These are phyloP conservation scores for Millerozyma acaciae DNA, from an alignment of 805 yeast genomes.

Conservation along the genomic window DNA sequence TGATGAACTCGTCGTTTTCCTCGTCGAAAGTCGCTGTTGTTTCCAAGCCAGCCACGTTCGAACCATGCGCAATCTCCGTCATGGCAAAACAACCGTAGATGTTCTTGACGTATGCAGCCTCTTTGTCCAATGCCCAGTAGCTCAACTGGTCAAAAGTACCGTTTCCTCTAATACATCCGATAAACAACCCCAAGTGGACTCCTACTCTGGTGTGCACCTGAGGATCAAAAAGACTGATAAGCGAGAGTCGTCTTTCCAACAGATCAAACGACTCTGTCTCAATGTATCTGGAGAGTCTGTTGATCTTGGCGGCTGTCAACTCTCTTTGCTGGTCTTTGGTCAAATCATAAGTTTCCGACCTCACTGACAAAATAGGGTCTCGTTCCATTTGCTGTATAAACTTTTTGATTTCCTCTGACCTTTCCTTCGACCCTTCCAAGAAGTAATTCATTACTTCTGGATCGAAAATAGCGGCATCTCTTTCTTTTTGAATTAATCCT, in stretches of 20 bases:
- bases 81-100: slow-evolving; percentile 79
- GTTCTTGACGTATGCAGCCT: slow-evolving; percentile 26
- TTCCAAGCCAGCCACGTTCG: slow-evolving; percentile 85
- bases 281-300: slow-evolving; percentile 29
- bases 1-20: slow-evolving; percentile 58
- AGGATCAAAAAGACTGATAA: slow-evolving; percentile 29
- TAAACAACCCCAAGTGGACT: slow-evolving; percentile 31
- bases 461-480: slow-evolving; percentile 16
- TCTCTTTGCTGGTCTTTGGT: slow-evolving; percentile 25
- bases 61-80: slow-evolving; percentile 90
- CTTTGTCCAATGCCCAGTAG: slow-evolving; percentile 31
- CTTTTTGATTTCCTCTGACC: slow-evolving; percentile 20
- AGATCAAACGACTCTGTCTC: slow-evolving; percentile 25
- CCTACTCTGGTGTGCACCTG: slow-evolving; percentile 29
- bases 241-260: slow-evolving; percentile 26
- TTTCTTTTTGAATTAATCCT: slow-evolving; percentile 16
- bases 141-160: slow-evolving; percentile 31
- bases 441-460: slow-evolving; percentile 21
- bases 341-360: slow-evolving; percentile 24
- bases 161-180: slow-evolving; percentile 31
- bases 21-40: slow-evolving; percentile 78
- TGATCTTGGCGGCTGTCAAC: slow-evolving; percentile 27
- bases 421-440: slow-evolving; percentile 21
- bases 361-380: slow-evolving; percentile 28
- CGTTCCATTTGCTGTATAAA: slow-evolving; percentile 31